Percentiles rank a stretch among this genome's conserved stretches.
phyloP scores from a whole-genome alignment of 805 yeast genomes.

The Ogataea methanolica region DNA sequence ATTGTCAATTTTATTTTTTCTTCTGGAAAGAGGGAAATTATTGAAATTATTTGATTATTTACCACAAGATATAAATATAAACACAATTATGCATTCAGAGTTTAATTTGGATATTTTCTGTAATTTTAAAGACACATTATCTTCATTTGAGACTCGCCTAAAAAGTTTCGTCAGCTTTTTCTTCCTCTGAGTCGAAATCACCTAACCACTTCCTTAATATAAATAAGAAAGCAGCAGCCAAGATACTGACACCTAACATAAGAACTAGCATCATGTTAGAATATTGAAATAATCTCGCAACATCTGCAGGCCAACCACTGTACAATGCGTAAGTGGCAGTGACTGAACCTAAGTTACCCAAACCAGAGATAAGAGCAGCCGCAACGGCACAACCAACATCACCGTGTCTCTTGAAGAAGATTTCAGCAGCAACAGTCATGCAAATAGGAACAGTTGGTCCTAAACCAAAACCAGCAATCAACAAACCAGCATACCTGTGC shows the following conservation, averaged over 20 bases:
- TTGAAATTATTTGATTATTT: too few species aligned
- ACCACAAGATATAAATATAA: too few species aligned
- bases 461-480: constrained; percentile 80
- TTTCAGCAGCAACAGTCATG: constrained; percentile 81
- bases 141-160: too few species aligned
- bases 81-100: too few species aligned
- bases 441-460: constrained; percentile 90
- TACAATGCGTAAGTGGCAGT: constrained; percentile 82
- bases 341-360: constrained; percentile 84
- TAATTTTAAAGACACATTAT: too few species aligned
- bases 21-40: too few species aligned
- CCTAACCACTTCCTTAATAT: constrained; percentile 30
- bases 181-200: constrained; percentile 16
- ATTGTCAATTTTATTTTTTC: too few species aligned
- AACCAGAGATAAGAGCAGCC: constrained; percentile 78
- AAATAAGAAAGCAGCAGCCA: constrained; percentile 39
- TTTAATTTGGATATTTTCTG: too few species aligned
- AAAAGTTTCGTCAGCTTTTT: not conserved
- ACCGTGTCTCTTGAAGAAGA: constrained; percentile 65
- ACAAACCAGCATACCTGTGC: constrained; percentile 75
- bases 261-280: constrained; percentile 82
- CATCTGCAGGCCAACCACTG: constrained; percentile 83
- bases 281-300: constrained; percentile 51
- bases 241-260: constrained; percentile 69
- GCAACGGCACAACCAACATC: constrained; percentile 83